These are phyloP conservation scores for Diaporthe sp. DNA, from an alignment of 2,329 filamentous ascomycete species.

Conservation along the genomic window DNA sequence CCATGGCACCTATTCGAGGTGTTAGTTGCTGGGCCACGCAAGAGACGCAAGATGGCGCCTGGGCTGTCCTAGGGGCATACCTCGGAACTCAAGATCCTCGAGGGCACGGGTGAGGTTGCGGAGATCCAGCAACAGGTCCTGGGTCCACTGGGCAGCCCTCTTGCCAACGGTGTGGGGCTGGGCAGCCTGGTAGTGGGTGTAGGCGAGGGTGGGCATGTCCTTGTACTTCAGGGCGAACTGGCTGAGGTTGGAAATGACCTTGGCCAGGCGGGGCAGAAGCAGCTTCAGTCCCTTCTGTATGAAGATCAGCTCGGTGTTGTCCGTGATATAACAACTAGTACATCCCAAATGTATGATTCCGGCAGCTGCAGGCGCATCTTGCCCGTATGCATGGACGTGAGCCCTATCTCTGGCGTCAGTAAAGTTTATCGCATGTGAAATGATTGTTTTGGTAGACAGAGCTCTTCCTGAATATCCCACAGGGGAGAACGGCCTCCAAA, in stretches of 20 bases:
- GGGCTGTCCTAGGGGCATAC: conserved; percentile 60
- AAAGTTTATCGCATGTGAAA: not conserved
- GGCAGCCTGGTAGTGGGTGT: conserved; percentile 79
- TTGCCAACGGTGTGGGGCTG: conserved; percentile 74
- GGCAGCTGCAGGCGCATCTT: conserved; percentile 80
- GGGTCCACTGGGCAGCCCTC: conserved; percentile 75
- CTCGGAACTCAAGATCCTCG: conserved; percentile 79
- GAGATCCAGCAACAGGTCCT: conserved; percentile 60
- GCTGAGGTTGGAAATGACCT: conserved; percentile 80
- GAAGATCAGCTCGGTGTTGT: conserved; percentile 84
- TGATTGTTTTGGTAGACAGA: not conserved
- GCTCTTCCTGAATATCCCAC: not conserved
- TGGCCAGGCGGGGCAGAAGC: conserved; percentile 82
- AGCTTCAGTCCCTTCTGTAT: conserved; percentile 81
- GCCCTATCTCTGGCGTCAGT: conserved; percentile 41
- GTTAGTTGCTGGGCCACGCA: not conserved
- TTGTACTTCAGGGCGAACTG: conserved; percentile 81
- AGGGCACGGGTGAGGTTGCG: conserved; percentile 60
- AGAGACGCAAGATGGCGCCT: not conserved
- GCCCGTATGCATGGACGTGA: conserved; percentile 81
- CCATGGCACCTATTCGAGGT: conserved; percentile 60
- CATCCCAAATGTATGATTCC: conserved; percentile 72
- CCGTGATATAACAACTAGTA: conserved; percentile 71
- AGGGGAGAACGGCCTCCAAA: not conserved
- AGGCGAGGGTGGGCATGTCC: conserved; percentile 74